Evolutionary conservation across 2,329 filamentous ascomycete genomes (phyloP).

Genomic region (Akanthomyces lecanii): DNA sequence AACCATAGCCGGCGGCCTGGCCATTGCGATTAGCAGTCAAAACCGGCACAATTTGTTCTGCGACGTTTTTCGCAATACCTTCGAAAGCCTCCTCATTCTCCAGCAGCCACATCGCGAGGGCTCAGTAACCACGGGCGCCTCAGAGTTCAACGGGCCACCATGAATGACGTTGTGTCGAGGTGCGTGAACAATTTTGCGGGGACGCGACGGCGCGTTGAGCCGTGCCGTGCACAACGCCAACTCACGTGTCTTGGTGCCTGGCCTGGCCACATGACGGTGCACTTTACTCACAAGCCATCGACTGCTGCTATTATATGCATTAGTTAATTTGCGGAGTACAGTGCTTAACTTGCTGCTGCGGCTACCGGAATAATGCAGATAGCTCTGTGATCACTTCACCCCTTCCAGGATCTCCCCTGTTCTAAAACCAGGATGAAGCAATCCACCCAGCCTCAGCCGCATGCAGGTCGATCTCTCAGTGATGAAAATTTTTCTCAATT

Average conservation of each 20-base stretch:
- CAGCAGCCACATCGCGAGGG: slow-evolving; percentile 57
- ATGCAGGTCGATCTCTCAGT: neutral
- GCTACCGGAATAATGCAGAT: neutral
- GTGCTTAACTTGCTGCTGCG: neutral
- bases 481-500: slow-evolving; percentile 1
- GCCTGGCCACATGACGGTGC: neutral
- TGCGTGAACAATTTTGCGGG: slow-evolving; percentile 17
- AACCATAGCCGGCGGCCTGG: slow-evolving; percentile 66
- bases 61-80: slow-evolving; percentile 27
- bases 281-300: neutral
- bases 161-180: slow-evolving; percentile 8
- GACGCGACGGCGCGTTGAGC: slow-evolving; percentile 15
- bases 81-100: slow-evolving; percentile 54
- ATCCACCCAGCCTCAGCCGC: neutral
- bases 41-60: neutral
- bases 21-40: slow-evolving; percentile 15
- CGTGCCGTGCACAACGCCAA: slow-evolving; percentile 20
- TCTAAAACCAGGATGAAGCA: neutral
- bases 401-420: neutral
- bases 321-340: no score
- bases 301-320: neutral
- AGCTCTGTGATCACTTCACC: neutral
- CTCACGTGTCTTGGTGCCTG: slow-evolving; percentile 21
- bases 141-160: neutral
- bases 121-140: slow-evolving; percentile 2